Percentiles rank a stretch among this genome's conserved stretches.
Evolutionary conservation across 192 early-diverging fungal species (phyloP).

Genomic region (Entomortierella parvispora): DNA sequence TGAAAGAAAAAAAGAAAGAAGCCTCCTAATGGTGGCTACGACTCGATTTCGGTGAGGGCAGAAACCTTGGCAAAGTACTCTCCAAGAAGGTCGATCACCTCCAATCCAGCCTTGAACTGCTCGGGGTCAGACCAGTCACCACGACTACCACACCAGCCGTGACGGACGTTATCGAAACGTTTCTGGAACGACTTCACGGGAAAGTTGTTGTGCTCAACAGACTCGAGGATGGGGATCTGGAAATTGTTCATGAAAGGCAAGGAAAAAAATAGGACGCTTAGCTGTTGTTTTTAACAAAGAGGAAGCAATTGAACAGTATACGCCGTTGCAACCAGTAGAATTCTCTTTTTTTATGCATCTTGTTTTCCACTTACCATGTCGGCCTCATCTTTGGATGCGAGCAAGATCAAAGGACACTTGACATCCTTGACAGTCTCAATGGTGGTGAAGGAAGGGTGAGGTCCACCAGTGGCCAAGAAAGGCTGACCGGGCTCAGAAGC

Average conservation of each 20-base stretch:
- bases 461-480: constrained; percentile 60
- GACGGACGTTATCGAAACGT: constrained; percentile 37
- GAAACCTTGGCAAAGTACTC: constrained; percentile 39
- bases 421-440: constrained; percentile 59
- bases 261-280: background rate
- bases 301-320: background rate
- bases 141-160: constrained; percentile 46
- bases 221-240: constrained; percentile 16
- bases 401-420: constrained; percentile 66
- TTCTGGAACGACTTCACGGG: constrained; percentile 22
- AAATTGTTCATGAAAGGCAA: background rate
- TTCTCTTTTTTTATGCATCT: no score
- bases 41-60: constrained; percentile 14
- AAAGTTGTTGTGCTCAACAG: constrained; percentile 23
- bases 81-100: constrained; percentile 28
- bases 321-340: no score
- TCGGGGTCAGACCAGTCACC: constrained; percentile 35
- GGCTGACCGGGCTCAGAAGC: constrained; percentile 54
- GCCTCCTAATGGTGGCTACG: no score
- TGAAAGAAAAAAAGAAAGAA: no score
- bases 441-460: constrained; percentile 71
- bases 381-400: constrained; percentile 74
- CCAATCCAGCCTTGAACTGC: constrained; percentile 34
- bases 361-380: constrained; percentile 57
- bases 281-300: background rate